phyloP scores from a whole-genome alignment of 768 basidiomycete genomes.

The Cystofilobasidium macerans region DNA sequence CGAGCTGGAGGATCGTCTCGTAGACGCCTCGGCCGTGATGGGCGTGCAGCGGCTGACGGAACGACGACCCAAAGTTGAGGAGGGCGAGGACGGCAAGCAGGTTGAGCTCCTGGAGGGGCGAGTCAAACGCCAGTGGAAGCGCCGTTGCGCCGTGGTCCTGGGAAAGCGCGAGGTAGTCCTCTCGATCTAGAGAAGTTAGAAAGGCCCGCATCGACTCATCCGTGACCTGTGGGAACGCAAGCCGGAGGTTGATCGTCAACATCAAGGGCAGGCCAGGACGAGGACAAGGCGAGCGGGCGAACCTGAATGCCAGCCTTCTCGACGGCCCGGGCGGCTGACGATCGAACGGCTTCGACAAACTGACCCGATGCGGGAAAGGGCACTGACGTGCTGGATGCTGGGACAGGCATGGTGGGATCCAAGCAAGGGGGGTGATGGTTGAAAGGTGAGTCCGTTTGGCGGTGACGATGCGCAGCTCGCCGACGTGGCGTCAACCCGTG shows the following conservation, averaged over 20 bases:
- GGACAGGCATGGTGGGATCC: too few relatives aligned
- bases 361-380: conserved; percentile 14
- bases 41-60: conserved; percentile 59
- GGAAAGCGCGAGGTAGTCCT: conserved; percentile 52
- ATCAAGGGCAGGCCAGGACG: neutral
- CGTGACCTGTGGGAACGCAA: conserved; percentile 45
- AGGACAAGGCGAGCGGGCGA: neutral
- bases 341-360: conserved; percentile 15
- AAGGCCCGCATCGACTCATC: conserved; percentile 51
- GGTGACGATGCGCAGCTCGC: too few relatives aligned
- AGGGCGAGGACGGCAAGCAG: conserved; percentile 64
- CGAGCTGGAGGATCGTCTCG: conserved; percentile 66
- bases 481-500: too few relatives aligned
- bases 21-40: conserved; percentile 69
- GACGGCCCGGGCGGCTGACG: neutral
- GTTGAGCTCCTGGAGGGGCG: conserved; percentile 63
- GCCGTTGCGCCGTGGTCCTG: conserved; percentile 53
- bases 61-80: conserved; percentile 74
- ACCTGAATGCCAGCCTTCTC: conserved; percentile 15
- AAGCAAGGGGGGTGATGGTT: too few relatives aligned
- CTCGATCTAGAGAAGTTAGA: conserved; percentile 55
- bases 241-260: neutral
- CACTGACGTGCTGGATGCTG: neutral
- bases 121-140: conserved; percentile 69
- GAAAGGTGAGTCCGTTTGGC: too few relatives aligned